Evolutionary conservation across 129 eudicot species (phyloP).

Genomic region (Cynara cardunculus): DNA sequence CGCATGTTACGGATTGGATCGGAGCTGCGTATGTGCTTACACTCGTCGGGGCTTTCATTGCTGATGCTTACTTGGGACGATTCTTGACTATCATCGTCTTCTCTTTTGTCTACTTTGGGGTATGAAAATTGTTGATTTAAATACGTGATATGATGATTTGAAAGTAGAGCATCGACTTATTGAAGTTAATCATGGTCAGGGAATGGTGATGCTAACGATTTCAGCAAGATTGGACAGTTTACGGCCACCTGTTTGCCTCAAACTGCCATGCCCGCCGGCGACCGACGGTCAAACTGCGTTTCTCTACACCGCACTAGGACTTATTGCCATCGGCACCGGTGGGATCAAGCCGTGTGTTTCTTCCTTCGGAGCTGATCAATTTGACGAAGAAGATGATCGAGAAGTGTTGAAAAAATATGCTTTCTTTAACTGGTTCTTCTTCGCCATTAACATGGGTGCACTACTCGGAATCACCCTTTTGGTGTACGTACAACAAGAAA

Average conservation of each 20-base stretch:
- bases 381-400: constrained; percentile 50
- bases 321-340: constrained; percentile 91
- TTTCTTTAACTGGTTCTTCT: constrained; percentile 88
- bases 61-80: constrained; percentile 88
- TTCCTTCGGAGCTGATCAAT: constrained; percentile 91
- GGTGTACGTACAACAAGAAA: constrained; percentile 61
- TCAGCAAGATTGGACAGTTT: constrained; percentile 60
- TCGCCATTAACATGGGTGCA: constrained; percentile 85
- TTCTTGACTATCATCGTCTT: constrained; percentile 68
- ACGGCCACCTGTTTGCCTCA: constrained; percentile 63
- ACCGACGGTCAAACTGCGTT: constrained; percentile 51
- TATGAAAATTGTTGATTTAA: neutral
- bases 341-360: constrained; percentile 96
- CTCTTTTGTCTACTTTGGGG: constrained; percentile 66
- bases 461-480: constrained; percentile 66
- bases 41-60: constrained; percentile 76
- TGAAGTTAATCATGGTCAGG: constrained; percentile 28
- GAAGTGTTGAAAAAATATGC: constrained; percentile 60
- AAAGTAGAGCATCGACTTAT: neutral
- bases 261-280: constrained; percentile 56
- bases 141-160: neutral
- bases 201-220: constrained; percentile 70
- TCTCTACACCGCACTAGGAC: constrained; percentile 61
- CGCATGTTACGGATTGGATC: constrained; percentile 84
- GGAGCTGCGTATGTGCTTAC: constrained; percentile 81